Evolutionary conservation across 768 basidiomycete genomes (phyloP).

Genomic region (Tylopilus vinaceipallidus): DNA sequence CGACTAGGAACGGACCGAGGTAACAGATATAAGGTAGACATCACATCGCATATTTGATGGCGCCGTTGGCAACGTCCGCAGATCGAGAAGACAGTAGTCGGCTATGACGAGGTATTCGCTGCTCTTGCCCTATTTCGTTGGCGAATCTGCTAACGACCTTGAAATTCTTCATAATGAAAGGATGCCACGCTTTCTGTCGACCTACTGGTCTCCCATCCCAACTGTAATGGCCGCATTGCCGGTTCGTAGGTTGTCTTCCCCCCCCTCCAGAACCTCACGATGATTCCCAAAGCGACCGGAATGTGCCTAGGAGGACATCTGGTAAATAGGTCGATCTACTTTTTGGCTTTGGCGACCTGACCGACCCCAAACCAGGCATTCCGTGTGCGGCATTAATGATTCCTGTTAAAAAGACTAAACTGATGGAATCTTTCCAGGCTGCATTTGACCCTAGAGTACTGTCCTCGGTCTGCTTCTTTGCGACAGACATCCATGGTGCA

Average conservation of each 20-base stretch:
- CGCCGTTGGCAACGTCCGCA: conserved; percentile 31
- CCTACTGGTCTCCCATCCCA: conserved; percentile 64
- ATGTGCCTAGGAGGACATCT: conserved; percentile 91
- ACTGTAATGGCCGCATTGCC: conserved; percentile 91
- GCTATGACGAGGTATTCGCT: conserved; percentile 76
- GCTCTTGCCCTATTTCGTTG: neutral
- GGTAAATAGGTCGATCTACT: conserved; percentile 39
- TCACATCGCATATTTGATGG: neutral
- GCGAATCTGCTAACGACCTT: neutral
- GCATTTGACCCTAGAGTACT: conserved; percentile 85
- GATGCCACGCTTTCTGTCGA: conserved; percentile 80
- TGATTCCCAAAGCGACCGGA: conserved; percentile 59
- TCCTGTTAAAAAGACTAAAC: neutral
- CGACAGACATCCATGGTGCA: conserved; percentile 88
- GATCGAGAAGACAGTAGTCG: conserved; percentile 85
- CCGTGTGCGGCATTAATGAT: conserved; percentile 35
- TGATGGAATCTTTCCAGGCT: conserved; percentile 46
- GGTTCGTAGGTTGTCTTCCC: conserved; percentile 40
- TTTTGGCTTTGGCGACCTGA: neutral
- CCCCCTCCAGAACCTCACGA: conserved; percentile 1
- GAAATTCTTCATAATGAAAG: conserved; percentile 34
- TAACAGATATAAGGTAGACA: conserved; percentile 81
- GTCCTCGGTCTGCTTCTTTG: conserved; percentile 90
- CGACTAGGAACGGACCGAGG: conserved; percentile 76
- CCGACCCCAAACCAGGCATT: conserved; percentile 44